phyloP scores from a whole-genome alignment of 441 rosid genomes.

The Gossypium gossypioides region DNA sequence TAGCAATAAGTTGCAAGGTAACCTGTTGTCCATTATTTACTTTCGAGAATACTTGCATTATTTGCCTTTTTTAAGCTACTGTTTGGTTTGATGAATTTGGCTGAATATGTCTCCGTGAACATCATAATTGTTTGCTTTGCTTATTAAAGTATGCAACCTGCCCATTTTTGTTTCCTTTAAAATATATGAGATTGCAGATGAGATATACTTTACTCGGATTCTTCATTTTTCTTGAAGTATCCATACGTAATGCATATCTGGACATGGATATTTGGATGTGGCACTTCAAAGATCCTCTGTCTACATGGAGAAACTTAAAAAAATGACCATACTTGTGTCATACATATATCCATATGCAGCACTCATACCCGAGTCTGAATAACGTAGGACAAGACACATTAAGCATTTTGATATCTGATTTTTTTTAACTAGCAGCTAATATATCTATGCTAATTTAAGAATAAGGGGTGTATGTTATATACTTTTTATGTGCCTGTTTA shows the following conservation, averaged over 20 bases:
- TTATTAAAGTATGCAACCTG: neutral
- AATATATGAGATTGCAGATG: neutral
- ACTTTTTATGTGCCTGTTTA: neutral
- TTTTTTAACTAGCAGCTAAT: neutral
- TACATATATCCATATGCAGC: neutral
- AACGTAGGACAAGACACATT: neutral
- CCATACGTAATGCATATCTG: neutral
- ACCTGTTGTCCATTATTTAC: neutral
- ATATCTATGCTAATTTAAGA: neutral
- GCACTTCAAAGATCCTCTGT: neutral
- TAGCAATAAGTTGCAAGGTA: neutral
- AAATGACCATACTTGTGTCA: neutral
- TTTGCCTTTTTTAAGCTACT: neutral
- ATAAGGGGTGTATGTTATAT: neutral
- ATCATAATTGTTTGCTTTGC: neutral
- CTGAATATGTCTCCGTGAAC: neutral
- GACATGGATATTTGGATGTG: neutral
- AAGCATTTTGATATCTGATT: neutral
- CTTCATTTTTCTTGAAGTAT: neutral
- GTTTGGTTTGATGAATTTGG: conserved; percentile 6
- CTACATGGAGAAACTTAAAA: neutral
- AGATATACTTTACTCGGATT: neutral
- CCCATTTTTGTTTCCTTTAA: neutral
- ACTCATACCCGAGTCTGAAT: neutral
- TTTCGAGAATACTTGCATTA: conserved; percentile 4